Conservation (phyloP, 73 alveolate genomes). For the Paramecium tetraurelia region DNA sequence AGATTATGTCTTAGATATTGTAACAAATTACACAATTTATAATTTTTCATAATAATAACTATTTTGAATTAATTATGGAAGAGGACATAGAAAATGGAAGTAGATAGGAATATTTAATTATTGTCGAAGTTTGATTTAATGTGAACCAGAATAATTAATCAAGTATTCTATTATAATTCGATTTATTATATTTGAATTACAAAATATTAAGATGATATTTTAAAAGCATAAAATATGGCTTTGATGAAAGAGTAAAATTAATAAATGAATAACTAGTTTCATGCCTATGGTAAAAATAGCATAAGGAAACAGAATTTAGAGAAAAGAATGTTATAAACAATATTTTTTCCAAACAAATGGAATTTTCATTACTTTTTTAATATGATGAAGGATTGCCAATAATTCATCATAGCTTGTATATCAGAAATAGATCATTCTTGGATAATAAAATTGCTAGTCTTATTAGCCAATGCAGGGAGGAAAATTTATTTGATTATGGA, state of each 20-base stretch:
- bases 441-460: neutral
- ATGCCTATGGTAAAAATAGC: neutral
- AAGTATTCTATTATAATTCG: neutral
- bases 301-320: neutral
- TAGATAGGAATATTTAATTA: neutral
- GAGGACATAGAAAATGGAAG: neutral
- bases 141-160: neutral
- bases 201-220: neutral
- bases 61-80: neutral
- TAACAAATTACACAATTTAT: too few relatives aligned
- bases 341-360: conserved; percentile 3
- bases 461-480: neutral
- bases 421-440: conserved; percentile 10
- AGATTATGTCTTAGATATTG: neutral
- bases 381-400: neutral
- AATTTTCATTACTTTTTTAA: neutral
- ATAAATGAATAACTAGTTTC: neutral
- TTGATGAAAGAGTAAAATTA: neutral
- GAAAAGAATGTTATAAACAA: neutral
- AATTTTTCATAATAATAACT: neutral
- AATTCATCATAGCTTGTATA: neutral
- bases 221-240: neutral
- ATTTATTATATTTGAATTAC: neutral
- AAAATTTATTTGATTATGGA: neutral
- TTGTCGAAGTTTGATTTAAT: neutral